phyloP scores from a whole-genome alignment of 73 alveolate genomes.

The Diophrys appendiculata region DNA sequence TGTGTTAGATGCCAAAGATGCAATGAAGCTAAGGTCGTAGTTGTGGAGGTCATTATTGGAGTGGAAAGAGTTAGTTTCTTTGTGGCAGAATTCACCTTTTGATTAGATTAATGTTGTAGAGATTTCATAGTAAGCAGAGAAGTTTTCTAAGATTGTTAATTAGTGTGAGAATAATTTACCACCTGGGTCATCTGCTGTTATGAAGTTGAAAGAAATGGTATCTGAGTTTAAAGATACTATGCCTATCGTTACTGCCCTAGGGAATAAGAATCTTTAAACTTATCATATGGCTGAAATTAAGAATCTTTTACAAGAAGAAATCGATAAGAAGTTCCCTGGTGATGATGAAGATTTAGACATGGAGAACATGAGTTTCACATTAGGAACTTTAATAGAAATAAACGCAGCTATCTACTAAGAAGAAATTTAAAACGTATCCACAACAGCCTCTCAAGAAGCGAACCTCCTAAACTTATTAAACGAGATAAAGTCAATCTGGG shows the following conservation, averaged over 20 bases:
- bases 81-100: constrained; percentile 71
- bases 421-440: constrained; percentile 71
- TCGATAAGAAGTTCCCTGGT: constrained; percentile 6
- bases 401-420: constrained; percentile 76
- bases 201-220: constrained; percentile 68
- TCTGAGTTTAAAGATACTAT: constrained; percentile 85
- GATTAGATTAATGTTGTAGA: constrained; percentile 66
- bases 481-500: constrained; percentile 89
- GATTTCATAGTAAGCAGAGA: constrained; percentile 77
- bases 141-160: constrained; percentile 73
- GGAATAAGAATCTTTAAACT: constrained; percentile 71
- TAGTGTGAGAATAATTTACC: constrained; percentile 77
- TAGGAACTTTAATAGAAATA: constrained; percentile 69
- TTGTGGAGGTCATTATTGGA: constrained; percentile 76
- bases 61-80: constrained; percentile 54
- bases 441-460: constrained; percentile 86
- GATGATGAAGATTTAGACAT: constrained; percentile 34
- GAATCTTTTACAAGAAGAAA: constrained; percentile 46
- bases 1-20: constrained; percentile 61
- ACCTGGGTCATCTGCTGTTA: constrained; percentile 67
- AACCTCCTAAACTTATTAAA: constrained; percentile 82
- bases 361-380: constrained; percentile 64
- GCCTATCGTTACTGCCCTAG: constrained; percentile 85
- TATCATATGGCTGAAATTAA: constrained; percentile 81
- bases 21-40: constrained; percentile 53